phyloP scores from a whole-genome alignment of 2,329 filamentous ascomycete species.

The Fusarium sp. region DNA sequence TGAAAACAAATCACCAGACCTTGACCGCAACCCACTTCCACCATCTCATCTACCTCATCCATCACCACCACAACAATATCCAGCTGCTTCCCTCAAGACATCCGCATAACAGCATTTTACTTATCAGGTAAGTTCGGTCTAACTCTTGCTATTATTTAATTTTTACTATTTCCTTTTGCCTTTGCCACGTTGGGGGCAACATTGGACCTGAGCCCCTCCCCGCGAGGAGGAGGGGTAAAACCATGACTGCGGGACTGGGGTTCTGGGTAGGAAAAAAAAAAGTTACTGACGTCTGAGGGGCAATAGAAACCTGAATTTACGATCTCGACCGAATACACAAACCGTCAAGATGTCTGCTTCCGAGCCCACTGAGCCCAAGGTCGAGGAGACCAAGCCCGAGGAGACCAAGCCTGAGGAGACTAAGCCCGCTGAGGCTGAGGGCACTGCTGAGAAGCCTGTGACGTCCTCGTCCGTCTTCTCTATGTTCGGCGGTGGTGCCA shows the following conservation, averaged over 20 bases:
- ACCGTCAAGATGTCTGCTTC: slow-evolving; percentile 62
- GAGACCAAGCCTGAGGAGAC: slow-evolving; percentile 52
- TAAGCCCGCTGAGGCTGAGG: slow-evolving; percentile 44
- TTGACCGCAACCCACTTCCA: slow-evolving; percentile 44
- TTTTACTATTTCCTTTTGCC: neutral
- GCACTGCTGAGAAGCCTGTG: slow-evolving; percentile 58
- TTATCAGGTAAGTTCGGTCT: slow-evolving; percentile 40
- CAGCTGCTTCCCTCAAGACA: slow-evolving; percentile 18
- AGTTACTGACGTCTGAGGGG: slow-evolving; percentile 41
- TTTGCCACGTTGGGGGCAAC: slow-evolving; percentile 24
- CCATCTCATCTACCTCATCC: slow-evolving; percentile 29
- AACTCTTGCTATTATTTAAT: neutral
- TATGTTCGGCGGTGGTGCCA: slow-evolving; percentile 98
- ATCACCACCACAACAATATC: slow-evolving; percentile 33
- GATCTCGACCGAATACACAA: slow-evolving; percentile 32
- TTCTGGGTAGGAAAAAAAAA: slow-evolving; percentile 20
- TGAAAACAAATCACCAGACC: slow-evolving; percentile 50
- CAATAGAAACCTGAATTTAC: slow-evolving; percentile 24
- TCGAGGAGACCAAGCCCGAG: slow-evolving; percentile 62
- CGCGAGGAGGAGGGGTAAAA: slow-evolving; percentile 42
- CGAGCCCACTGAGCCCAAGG: slow-evolving; percentile 69
- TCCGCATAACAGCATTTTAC: slow-evolving; percentile 33
- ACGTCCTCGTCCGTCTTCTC: slow-evolving; percentile 84
- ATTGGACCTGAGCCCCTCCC: slow-evolving; percentile 40
- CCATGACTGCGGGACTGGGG: slow-evolving; percentile 39